phyloP scores from a whole-genome alignment of 352 stramenopile species.

The Phytopythium aichiense region DNA sequence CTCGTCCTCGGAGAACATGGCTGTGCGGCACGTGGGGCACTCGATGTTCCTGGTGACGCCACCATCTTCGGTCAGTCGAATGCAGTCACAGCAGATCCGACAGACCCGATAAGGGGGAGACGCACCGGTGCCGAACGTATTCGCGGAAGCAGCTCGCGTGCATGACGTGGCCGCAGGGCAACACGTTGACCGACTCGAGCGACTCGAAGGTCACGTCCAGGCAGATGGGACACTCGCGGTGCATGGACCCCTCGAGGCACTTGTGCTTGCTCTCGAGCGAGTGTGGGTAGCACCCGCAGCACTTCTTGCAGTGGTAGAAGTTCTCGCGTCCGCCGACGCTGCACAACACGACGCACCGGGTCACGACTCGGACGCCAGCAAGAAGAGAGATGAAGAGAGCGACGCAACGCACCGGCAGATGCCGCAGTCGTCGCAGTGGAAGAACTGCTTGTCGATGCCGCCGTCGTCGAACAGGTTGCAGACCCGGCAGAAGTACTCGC shows the following conservation, averaged over 20 bases:
- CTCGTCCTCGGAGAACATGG: slow-evolving; percentile 41
- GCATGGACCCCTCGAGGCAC: slow-evolving; percentile 78
- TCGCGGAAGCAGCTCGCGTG: slow-evolving; percentile 60
- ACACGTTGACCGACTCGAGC: slow-evolving; percentile 61
- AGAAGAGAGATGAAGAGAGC: neutral
- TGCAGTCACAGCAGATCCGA: neutral
- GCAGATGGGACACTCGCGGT: slow-evolving; percentile 79
- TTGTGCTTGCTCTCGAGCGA: slow-evolving; percentile 68
- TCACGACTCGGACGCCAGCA: neutral
- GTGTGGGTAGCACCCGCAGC: slow-evolving; percentile 75
- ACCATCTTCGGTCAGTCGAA: neutral
- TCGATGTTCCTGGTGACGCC: slow-evolving; percentile 33
- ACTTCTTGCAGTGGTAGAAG: slow-evolving; percentile 77
- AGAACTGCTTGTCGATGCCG: slow-evolving; percentile 57
- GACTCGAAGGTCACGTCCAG: slow-evolving; percentile 78
- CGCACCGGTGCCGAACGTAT: slow-evolving; percentile 62
- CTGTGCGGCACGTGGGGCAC: slow-evolving; percentile 61
- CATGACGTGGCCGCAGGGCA: slow-evolving; percentile 74
- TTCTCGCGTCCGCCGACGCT: slow-evolving; percentile 75
- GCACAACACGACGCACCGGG: neutral
- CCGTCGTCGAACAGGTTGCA: slow-evolving; percentile 77
- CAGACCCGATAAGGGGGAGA: neutral
- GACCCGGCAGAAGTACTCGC: slow-evolving; percentile 55
- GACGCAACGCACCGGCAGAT: slow-evolving; percentile 58
- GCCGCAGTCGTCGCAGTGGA: slow-evolving; percentile 72